phyloP scores from a whole-genome alignment of 768 basidiomycete genomes.

The Terana coerulea region DNA sequence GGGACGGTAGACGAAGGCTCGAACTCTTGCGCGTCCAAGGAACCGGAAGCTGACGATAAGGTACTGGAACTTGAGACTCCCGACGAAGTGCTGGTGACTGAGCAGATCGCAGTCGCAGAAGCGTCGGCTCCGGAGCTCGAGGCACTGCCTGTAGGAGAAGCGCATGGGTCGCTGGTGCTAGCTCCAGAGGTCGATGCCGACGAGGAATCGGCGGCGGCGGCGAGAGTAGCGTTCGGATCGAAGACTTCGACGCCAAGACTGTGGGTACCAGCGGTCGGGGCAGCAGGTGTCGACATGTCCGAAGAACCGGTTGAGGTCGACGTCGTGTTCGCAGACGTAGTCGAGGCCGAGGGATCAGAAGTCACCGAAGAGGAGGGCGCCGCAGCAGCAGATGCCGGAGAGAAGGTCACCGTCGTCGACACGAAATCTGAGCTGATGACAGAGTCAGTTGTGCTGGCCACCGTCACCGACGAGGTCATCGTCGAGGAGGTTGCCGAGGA shows the following conservation, averaged over 20 bases:
- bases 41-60: slow-evolving; percentile 10
- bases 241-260: slow-evolving; percentile 12
- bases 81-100: too few species aligned
- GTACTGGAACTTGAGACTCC: too few species aligned
- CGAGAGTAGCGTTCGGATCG: slow-evolving; percentile 6
- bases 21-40: neutral
- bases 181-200: neutral
- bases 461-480: neutral
- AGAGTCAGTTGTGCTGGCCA: neutral
- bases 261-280: neutral
- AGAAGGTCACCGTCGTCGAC: slow-evolving; percentile 3
- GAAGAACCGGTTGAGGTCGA: neutral
- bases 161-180: neutral
- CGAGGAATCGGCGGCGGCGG: neutral
- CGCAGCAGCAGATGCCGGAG: slow-evolving; percentile 3
- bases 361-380: neutral
- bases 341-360: neutral
- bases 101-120: too few species aligned
- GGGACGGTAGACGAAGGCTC: slow-evolving; percentile 1
- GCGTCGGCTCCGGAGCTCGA: too few species aligned
- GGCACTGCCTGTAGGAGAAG: slow-evolving; percentile 6
- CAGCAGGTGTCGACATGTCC: neutral
- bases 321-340: neutral
- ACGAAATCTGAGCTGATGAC: too few species aligned
- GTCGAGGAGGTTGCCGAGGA: slow-evolving; percentile 1